Evolutionary conservation across 2,329 filamentous ascomycete species (phyloP).

Genomic region (Aspergillus luchuensis): DNA sequence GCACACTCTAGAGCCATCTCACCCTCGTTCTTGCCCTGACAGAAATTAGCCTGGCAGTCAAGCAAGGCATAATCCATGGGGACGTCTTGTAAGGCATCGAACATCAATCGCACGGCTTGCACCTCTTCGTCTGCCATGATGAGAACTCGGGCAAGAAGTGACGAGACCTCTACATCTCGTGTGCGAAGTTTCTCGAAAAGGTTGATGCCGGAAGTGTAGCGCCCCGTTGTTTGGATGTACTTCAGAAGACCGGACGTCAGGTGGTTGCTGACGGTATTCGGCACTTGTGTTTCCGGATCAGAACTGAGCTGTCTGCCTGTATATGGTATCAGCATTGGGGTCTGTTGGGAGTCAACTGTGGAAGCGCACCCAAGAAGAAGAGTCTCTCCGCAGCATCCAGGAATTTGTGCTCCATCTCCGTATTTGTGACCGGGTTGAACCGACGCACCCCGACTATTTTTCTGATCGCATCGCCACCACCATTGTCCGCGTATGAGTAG

Average conservation of each 20-base stretch:
- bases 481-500: slow-evolving; percentile 95
- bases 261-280: slow-evolving; percentile 94
- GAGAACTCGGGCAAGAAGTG: slow-evolving; percentile 83
- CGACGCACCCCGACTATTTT: slow-evolving; percentile 96
- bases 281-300: slow-evolving; percentile 95
- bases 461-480: slow-evolving; percentile 89
- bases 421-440: slow-evolving; percentile 97
- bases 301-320: slow-evolving; percentile 92
- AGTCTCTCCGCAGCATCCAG: slow-evolving; percentile 89
- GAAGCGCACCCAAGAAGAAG: slow-evolving; percentile 79
- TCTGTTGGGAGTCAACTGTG: too few species aligned
- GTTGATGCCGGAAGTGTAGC: slow-evolving; percentile 94
- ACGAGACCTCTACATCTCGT: slow-evolving; percentile 91
- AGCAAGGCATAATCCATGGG: slow-evolving; percentile 98
- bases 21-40: slow-evolving; percentile 82
- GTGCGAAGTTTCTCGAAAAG: slow-evolving; percentile 93
- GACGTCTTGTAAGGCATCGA: slow-evolving; percentile 83
- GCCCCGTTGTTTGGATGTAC: slow-evolving; percentile 93
- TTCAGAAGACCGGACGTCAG: slow-evolving; percentile 88
- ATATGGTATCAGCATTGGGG: slow-evolving; percentile 23
- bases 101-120: slow-evolving; percentile 83
- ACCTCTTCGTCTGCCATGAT: slow-evolving; percentile 97
- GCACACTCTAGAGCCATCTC: slow-evolving; percentile 90
- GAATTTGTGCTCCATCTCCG: slow-evolving; percentile 97
- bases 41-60: slow-evolving; percentile 89